These are phyloP conservation scores for Pseudogymnoascus sp. DNA, from an alignment of 2,329 filamentous ascomycete genomes.

Conservation along the genomic window DNA sequence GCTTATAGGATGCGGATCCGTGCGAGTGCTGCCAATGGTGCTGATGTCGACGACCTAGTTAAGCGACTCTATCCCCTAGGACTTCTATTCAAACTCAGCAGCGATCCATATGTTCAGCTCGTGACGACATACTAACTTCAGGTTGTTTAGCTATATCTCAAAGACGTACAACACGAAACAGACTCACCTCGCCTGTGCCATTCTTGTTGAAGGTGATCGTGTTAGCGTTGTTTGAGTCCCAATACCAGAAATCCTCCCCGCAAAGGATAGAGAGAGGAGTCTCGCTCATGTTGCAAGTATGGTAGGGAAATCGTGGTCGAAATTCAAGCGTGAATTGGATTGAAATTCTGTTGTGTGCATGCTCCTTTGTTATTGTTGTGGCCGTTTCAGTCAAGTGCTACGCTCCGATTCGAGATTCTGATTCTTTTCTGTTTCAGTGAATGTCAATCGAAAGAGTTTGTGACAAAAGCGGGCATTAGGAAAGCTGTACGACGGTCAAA, in stretches of 20 bases:
- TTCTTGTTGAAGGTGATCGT: not conserved
- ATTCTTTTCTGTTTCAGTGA: not conserved
- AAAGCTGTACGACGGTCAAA: not conserved
- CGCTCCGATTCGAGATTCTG: not conserved
- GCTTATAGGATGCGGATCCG: not conserved
- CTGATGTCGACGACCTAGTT: not conserved
- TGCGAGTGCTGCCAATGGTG: not conserved
- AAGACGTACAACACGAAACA: not conserved
- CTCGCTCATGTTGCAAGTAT: not conserved
- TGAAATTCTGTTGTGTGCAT: not conserved
- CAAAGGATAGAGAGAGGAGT: not conserved
- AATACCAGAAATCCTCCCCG: not conserved
- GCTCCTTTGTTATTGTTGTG: not conserved
- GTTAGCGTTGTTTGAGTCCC: conserved; percentile 1
- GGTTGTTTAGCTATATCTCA: conserved; percentile 1
- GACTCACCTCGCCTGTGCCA: conserved; percentile 3
- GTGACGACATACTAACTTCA: not conserved
- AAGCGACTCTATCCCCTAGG: not conserved
- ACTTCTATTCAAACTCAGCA: not conserved
- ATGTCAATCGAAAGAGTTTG: not conserved
- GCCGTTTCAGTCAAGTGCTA: conserved; percentile 1
- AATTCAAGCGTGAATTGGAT: not conserved
- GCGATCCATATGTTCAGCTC: conserved; percentile 6
- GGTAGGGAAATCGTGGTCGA: not conserved
- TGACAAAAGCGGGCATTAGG: not conserved